Evolutionary conservation across 768 basidiomycete species (phyloP).

Genomic region (Exsudoporus frostii): DNA sequence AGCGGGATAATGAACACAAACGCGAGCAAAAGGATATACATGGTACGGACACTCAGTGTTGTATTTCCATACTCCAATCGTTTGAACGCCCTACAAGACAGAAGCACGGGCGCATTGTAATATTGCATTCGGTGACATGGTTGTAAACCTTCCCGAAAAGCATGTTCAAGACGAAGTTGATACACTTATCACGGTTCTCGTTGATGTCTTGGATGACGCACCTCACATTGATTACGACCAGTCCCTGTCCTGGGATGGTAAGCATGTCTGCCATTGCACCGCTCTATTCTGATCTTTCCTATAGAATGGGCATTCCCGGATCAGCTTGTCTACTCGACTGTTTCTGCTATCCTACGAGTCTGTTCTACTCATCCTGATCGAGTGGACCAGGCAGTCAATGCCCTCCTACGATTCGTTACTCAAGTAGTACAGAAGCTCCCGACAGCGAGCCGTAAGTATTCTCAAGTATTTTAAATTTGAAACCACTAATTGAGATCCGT

Average conservation of each 20-base stretch:
- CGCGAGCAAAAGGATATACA: conserved; percentile 39
- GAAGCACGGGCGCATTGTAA: conserved; percentile 74
- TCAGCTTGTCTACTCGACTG: conserved; percentile 75
- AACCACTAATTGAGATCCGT: neutral
- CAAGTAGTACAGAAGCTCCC: conserved; percentile 55
- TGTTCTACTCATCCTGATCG: conserved; percentile 52
- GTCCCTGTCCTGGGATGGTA: conserved; percentile 80
- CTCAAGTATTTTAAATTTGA: neutral
- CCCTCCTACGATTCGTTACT: conserved; percentile 60
- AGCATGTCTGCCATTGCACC: conserved; percentile 6
- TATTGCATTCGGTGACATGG: conserved; percentile 79
- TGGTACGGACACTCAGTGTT: conserved; percentile 43
- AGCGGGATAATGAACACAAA: conserved; percentile 23
- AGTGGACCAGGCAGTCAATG: conserved; percentile 47
- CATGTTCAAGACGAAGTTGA: conserved; percentile 51
- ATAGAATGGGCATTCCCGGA: conserved; percentile 88
- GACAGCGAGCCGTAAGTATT: conserved; percentile 49
- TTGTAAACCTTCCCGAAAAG: conserved; percentile 56
- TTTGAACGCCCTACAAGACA: conserved; percentile 41
- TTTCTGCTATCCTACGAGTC: conserved; percentile 70
- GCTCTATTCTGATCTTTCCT: neutral
- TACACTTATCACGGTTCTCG: conserved; percentile 54
- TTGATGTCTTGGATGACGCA: conserved; percentile 68
- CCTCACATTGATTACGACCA: conserved; percentile 76
- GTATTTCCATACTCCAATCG: neutral